These are phyloP conservation scores for Glebionis coronaria DNA, from an alignment of 129 eudicot species.

Conservation along the genomic window DNA sequence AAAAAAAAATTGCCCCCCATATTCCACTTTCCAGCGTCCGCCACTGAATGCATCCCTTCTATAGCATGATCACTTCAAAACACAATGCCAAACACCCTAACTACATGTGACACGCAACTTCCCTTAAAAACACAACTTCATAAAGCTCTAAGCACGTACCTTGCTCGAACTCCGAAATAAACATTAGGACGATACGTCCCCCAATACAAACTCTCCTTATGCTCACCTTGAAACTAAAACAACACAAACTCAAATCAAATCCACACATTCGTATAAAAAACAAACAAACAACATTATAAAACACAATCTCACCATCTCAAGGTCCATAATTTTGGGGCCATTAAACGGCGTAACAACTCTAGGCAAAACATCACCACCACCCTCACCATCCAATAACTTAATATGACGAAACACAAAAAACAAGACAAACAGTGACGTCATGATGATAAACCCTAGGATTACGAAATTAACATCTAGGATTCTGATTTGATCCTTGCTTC, in stretches of 20 bases:
- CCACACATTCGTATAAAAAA: too few relatives aligned
- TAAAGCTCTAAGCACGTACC: constrained; percentile 36
- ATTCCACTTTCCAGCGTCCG: too few relatives aligned
- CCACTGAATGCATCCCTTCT: too few relatives aligned
- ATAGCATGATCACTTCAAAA: too few relatives aligned
- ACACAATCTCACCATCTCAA: constrained; percentile 70
- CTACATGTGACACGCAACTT: too few relatives aligned
- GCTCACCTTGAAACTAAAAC: constrained; percentile 96
- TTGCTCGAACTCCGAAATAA: constrained; percentile 84
- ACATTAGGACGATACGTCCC: constrained; percentile 95
- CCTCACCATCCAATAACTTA: constrained; percentile 33
- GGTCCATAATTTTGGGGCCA: constrained; percentile 92
- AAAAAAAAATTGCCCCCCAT: too few relatives aligned
- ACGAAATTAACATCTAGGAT: constrained; percentile 38
- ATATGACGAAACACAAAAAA: constrained; percentile 37
- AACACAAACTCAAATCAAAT: too few relatives aligned
- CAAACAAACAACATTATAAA: too few relatives aligned
- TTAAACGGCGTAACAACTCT: constrained; percentile 90
- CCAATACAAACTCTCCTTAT: constrained; percentile 96
- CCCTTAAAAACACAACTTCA: too few relatives aligned
- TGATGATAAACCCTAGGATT: constrained; percentile 34
- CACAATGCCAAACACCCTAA: too few relatives aligned
- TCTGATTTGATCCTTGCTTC: constrained; percentile 37
- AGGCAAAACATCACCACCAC: constrained; percentile 34
- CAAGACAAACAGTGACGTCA: constrained; percentile 33